A percentile compares a stretch with the other conserved stretches of the same genome.
phyloP scores from a whole-genome alignment of 129 eudicot species.

The Cynara cardunculus region DNA sequence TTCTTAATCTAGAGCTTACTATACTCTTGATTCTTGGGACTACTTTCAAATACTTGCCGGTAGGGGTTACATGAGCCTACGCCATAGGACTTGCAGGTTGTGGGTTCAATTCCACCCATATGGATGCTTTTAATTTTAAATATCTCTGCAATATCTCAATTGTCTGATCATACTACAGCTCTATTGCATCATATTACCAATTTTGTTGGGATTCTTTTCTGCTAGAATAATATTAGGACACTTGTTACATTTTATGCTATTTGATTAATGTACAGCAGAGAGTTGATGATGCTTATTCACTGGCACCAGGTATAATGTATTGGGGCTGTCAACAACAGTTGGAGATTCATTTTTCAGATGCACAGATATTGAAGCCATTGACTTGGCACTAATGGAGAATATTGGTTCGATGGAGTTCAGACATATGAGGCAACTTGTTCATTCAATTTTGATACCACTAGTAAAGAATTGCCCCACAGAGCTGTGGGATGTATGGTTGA shows the following conservation, averaged over 20 bases:
- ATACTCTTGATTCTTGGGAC: background rate
- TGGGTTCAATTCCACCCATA: background rate
- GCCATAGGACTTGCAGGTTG: background rate
- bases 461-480: slow-evolving; percentile 71
- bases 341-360: slow-evolving; percentile 78
- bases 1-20: background rate
- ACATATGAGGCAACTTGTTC: slow-evolving; percentile 81
- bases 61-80: background rate
- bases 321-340: slow-evolving; percentile 87
- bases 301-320: slow-evolving; percentile 67
- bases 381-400: slow-evolving; percentile 78
- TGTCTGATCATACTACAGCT: background rate
- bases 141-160: background rate
- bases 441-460: slow-evolving; percentile 64
- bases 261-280: background rate
- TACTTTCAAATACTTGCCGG: background rate
- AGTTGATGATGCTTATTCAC: slow-evolving; percentile 6
- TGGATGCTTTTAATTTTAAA: background rate
- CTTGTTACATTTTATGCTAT: slow-evolving; percentile 2
- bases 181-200: background rate
- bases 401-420: slow-evolving; percentile 87
- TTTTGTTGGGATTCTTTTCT: background rate
- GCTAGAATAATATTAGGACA: background rate
- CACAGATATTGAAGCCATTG: slow-evolving; percentile 50
- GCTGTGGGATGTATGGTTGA: slow-evolving; percentile 78